A percentile compares a stretch with the other conserved stretches of the same genome.
phyloP scores from a whole-genome alignment of 176 grass and related monocot species.

The Avena eriantha region DNA sequence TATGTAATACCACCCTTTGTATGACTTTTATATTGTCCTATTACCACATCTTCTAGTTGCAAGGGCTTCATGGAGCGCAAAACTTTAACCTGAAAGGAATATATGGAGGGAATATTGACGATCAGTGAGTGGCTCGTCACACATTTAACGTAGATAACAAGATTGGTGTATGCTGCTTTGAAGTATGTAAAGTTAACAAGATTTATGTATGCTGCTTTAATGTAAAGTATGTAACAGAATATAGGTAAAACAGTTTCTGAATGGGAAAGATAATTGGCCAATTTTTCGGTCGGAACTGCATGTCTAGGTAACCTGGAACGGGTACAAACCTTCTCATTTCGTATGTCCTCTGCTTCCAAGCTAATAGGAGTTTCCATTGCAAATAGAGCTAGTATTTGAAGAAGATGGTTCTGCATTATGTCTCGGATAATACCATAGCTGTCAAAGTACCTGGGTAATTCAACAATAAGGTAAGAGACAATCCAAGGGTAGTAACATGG shows the following conservation, averaged over 20 bases:
- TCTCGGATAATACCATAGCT: constrained; percentile 95
- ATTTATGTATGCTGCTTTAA: neutral
- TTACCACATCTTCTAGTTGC: constrained; percentile 78
- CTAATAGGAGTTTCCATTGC: constrained; percentile 96
- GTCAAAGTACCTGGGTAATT: constrained; percentile 82
- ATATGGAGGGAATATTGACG: neutral
- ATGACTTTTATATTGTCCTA: constrained; percentile 91
- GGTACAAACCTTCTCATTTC: constrained; percentile 84
- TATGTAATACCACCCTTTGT: constrained; percentile 67
- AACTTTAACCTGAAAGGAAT: constrained; percentile 82
- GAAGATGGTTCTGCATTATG: constrained; percentile 99
- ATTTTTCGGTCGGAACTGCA: neutral
- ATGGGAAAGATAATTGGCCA: neutral
- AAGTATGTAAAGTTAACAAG: neutral
- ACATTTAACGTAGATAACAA: neutral
- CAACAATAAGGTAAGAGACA: constrained; percentile 41
- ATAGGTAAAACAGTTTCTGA: neutral
- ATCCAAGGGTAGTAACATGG: constrained; percentile 28
- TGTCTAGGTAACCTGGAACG: constrained; percentile 1
- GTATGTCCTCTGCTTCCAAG: constrained; percentile 96
- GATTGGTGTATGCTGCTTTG: neutral
- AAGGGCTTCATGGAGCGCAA: constrained; percentile 86
- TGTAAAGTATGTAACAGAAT: neutral
- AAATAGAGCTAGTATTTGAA: constrained; percentile 95
- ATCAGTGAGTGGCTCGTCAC: neutral